Conservation (phyloP, 2,329 filamentous ascomycete species). For the Penicillium freii region DNA sequence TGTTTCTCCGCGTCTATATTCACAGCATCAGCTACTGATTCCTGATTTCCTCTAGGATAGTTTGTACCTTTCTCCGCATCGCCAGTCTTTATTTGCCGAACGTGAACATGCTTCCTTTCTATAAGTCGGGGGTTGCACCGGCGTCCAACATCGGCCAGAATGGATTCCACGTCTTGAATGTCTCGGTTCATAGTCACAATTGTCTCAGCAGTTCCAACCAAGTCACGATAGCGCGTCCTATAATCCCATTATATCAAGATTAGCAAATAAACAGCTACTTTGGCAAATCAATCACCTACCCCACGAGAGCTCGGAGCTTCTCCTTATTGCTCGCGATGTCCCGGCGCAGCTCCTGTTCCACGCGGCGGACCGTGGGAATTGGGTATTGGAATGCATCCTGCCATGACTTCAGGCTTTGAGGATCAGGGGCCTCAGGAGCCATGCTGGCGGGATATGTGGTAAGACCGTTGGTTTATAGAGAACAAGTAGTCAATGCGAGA, state of each 20-base stretch:
- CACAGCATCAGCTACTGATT: conserved; percentile 16
- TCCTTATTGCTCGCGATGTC: conserved; percentile 63
- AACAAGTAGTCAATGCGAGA: conserved; percentile 11
- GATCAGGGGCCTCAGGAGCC: conserved; percentile 57
- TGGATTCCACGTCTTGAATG: conserved; percentile 70
- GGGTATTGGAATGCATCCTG: conserved; percentile 67
- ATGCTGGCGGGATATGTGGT: conserved; percentile 36
- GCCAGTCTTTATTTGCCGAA: conserved; percentile 50
- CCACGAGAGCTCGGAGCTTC: conserved; percentile 65
- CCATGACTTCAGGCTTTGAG: conserved; percentile 58
- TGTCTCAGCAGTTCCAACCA: conserved; percentile 88
- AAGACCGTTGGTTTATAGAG: conserved; percentile 6
- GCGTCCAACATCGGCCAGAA: conserved; percentile 69
- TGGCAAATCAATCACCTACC: conserved; percentile 46
- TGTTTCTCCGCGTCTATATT: conserved; percentile 43
- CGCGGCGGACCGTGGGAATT: conserved; percentile 59
- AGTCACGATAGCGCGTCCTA: conserved; percentile 74
- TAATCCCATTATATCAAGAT: neutral
- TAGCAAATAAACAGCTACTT: conserved; percentile 7
- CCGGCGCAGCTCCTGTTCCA: conserved; percentile 63
- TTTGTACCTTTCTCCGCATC: conserved; percentile 33
- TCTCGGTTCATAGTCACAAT: conserved; percentile 85
- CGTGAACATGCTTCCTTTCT: conserved; percentile 61
- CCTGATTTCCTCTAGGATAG: neutral
- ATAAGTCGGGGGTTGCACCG: conserved; percentile 73